These are phyloP conservation scores for Hyaloperonospora brassicae DNA, from an alignment of 352 stramenopile genomes.

Conservation along the genomic window DNA sequence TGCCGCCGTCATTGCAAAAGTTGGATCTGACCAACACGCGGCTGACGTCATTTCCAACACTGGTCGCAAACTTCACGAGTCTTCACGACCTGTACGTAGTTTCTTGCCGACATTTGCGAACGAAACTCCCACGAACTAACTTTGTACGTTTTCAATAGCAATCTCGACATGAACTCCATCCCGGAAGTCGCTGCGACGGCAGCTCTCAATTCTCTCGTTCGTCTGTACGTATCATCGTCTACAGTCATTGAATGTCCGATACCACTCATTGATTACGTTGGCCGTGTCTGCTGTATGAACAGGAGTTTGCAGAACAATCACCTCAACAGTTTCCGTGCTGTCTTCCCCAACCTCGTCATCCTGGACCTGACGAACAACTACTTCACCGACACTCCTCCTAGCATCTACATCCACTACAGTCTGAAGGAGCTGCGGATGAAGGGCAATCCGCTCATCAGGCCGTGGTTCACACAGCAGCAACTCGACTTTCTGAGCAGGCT, in stretches of 20 bases:
- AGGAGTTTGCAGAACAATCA: conserved; percentile 50
- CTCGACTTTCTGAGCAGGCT: conserved; percentile 21
- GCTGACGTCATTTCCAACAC: conserved; percentile 21
- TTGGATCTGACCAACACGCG: conserved; percentile 30
- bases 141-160: conserved; percentile 10
- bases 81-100: conserved; percentile 24
- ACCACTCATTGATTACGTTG: no score
- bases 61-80: conserved; percentile 32
- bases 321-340: conserved; percentile 38
- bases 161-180: conserved; percentile 31
- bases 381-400: conserved; percentile 36
- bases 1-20: conserved; percentile 18
- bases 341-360: conserved; percentile 44
- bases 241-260: background rate
- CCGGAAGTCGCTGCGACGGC: conserved; percentile 25
- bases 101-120: no score
- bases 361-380: conserved; percentile 53
- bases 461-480: conserved; percentile 38
- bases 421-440: conserved; percentile 39
- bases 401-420: conserved; percentile 40
- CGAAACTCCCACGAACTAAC: conserved; percentile 4
- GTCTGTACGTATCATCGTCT: conserved; percentile 31
- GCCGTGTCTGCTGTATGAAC: background rate
- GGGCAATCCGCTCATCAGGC: conserved; percentile 31
- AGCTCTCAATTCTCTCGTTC: conserved; percentile 30